Conservation (phyloP, 345 rosid species). For the Salix udensis region DNA sequence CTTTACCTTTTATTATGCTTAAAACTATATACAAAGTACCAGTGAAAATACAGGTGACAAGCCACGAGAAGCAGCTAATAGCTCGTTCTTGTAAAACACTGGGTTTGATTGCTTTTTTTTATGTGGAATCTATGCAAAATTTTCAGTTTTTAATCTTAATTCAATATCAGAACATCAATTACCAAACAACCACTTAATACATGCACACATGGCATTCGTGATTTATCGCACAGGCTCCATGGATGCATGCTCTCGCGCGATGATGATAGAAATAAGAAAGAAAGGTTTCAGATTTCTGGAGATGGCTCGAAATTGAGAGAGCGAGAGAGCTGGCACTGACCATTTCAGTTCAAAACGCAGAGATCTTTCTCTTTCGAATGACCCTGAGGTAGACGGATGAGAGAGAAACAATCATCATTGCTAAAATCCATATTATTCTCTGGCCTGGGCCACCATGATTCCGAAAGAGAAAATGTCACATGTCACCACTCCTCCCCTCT, state of each 20-base stretch:
- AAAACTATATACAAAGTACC: no score
- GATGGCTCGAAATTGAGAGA: not conserved
- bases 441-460: conserved; percentile 67
- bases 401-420: conserved; percentile 33
- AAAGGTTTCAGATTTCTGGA: conserved; percentile 6
- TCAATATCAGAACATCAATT: no score
- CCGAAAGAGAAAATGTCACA: conserved; percentile 54
- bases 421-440: conserved; percentile 63
- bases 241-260: not conserved
- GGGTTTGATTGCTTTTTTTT: no score
- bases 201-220: not conserved
- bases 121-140: no score
- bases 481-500: conserved; percentile 35
- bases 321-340: not conserved
- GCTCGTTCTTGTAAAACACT: no score
- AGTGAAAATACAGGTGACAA: no score
- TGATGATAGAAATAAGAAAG: not conserved
- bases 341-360: not conserved
- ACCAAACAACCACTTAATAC: not conserved
- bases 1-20: no score
- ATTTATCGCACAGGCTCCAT: not conserved
- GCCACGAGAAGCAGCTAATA: no score
- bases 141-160: no score
- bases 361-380: conserved; percentile 18
- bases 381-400: not conserved